Evolutionary conservation across 1,139 yeast species (phyloP).

Genomic region (Suhomyces guaymorum): DNA sequence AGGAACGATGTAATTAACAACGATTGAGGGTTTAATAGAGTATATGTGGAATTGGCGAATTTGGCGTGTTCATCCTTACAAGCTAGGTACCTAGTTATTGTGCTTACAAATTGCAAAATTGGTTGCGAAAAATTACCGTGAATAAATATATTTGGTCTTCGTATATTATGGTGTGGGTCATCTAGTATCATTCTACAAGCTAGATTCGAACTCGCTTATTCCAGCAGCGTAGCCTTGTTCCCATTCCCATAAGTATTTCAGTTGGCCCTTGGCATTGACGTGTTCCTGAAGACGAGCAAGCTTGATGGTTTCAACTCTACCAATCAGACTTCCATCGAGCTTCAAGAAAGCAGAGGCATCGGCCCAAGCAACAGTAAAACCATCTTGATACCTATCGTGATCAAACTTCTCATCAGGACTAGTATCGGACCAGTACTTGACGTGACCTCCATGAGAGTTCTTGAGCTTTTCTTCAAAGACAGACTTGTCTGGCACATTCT

Average conservation of each 20-base stretch:
- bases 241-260: conserved; percentile 78
- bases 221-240: conserved; percentile 80
- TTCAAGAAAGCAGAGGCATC: conserved; percentile 70
- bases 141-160: no score
- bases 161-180: no score
- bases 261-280: conserved; percentile 51
- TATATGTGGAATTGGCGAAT: no score
- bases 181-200: conserved; percentile 8
- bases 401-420: conserved; percentile 65
- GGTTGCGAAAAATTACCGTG: no score
- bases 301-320: conserved; percentile 73
- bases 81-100: no score
- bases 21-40: no score
- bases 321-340: conserved; percentile 69
- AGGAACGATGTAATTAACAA: no score
- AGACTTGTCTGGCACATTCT: conserved; percentile 37
- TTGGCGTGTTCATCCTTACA: no score
- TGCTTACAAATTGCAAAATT: no score
- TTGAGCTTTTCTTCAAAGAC: conserved; percentile 45
- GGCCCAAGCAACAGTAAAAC: conserved; percentile 70
- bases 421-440: conserved; percentile 66
- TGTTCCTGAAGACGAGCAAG: conserved; percentile 55
- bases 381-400: conserved; percentile 78
- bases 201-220: conserved; percentile 31
- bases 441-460: conserved; percentile 49